Conservation (phyloP, 2,329 filamentous ascomycete species). For the Claviceps sp. region DNA sequence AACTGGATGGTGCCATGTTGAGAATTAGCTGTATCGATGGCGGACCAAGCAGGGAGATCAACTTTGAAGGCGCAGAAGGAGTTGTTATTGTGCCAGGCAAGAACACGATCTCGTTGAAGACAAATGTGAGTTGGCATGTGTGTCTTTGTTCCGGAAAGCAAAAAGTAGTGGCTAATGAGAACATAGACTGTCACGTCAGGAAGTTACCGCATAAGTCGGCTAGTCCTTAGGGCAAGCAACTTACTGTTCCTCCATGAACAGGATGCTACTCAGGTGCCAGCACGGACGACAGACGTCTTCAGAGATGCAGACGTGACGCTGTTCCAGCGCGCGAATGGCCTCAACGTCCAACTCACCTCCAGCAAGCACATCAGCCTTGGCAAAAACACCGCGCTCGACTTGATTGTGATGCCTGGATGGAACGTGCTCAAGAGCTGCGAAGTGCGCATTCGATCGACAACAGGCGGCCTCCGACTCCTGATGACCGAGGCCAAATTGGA, state of each 20-base stretch:
- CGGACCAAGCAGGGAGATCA: constrained; percentile 47
- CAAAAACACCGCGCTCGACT: constrained; percentile 61
- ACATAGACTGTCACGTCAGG: constrained; percentile 52
- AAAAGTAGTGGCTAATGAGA: not conserved
- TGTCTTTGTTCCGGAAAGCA: not conserved
- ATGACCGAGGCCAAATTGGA: constrained; percentile 44
- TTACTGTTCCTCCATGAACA: constrained; percentile 54
- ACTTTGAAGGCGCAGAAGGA: constrained; percentile 16
- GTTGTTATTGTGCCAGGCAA: constrained; percentile 32
- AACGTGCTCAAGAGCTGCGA: constrained; percentile 51
- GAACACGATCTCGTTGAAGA: constrained; percentile 24
- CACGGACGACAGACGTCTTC: constrained; percentile 37
- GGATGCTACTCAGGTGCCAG: constrained; percentile 32
- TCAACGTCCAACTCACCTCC: constrained; percentile 54
- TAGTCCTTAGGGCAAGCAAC: constrained; percentile 51
- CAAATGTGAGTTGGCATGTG: constrained; percentile 18
- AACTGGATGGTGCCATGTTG: constrained; percentile 50
- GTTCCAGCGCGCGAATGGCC: constrained; percentile 55
- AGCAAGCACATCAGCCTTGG: constrained; percentile 67
- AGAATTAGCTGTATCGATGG: constrained; percentile 43
- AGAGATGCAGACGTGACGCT: constrained; percentile 51
- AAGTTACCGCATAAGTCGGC: constrained; percentile 59
- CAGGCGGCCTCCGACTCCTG: constrained; percentile 50
- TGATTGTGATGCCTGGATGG: constrained; percentile 60
- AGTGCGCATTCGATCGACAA: constrained; percentile 48